Conservation (phyloP, 257 asterid genomes). For the Nemophila menziesii region DNA sequence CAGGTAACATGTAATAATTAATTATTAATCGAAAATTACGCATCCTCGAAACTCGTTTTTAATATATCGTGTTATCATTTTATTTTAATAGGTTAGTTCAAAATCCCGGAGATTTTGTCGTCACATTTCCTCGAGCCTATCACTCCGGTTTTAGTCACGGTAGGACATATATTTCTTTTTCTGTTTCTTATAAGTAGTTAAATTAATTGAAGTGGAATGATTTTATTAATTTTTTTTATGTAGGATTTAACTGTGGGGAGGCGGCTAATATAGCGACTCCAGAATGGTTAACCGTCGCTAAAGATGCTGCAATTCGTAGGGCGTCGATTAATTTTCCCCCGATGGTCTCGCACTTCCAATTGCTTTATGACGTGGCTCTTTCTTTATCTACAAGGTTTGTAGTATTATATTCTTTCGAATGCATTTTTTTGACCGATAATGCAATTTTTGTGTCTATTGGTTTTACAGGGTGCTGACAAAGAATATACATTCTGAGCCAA, state of each 20-base stretch:
- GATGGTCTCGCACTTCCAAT: slow-evolving; percentile 96
- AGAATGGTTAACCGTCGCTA: slow-evolving; percentile 91
- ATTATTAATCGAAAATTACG: not conserved
- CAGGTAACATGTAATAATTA: slow-evolving; percentile 47
- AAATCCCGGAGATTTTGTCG: slow-evolving; percentile 96
- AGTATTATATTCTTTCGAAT: not conserved
- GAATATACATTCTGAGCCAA: slow-evolving; percentile 45
- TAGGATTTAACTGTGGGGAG: slow-evolving; percentile 95
- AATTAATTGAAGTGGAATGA: slow-evolving; percentile 8
- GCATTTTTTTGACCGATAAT: not conserved
- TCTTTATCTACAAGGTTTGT: slow-evolving; percentile 81
- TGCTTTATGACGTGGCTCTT: slow-evolving; percentile 81
- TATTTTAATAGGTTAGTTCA: slow-evolving; percentile 73
- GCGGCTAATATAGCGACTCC: slow-evolving; percentile 98
- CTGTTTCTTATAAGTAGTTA: slow-evolving; percentile 6
- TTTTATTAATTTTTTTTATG: slow-evolving; percentile 1
- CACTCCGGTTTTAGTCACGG: slow-evolving; percentile 99
- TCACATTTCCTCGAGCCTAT: slow-evolving; percentile 97
- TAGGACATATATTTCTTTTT: slow-evolving; percentile 16
- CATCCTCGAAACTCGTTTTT: not conserved
- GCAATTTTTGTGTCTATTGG: not conserved
- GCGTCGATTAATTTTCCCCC: slow-evolving; percentile 95
- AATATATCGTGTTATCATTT: slow-evolving; percentile 7
- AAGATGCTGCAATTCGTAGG: slow-evolving; percentile 95
- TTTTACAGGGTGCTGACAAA: slow-evolving; percentile 53